These are phyloP conservation scores for Spiraea crenata DNA, from an alignment of 331 rosid species.

Conservation along the genomic window DNA sequence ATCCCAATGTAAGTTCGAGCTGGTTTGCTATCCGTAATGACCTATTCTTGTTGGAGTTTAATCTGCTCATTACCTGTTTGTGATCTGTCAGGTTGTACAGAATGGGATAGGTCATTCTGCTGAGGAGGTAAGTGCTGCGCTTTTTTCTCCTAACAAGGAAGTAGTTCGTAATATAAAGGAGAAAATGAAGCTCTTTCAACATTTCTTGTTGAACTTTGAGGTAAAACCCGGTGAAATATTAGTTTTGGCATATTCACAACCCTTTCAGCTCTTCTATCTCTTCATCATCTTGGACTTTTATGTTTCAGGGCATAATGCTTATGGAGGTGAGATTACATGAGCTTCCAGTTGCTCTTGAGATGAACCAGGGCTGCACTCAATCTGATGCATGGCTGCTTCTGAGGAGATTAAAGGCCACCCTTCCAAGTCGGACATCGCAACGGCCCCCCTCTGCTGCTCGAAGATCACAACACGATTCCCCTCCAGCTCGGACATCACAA, in stretches of 20 bases:
- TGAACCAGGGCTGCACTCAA: slow-evolving; percentile 67
- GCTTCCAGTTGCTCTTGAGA: slow-evolving; percentile 68
- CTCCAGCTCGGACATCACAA: slow-evolving; percentile 25
- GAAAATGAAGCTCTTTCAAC: slow-evolving; percentile 63
- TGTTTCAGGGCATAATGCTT: slow-evolving; percentile 67
- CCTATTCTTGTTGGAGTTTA: slow-evolving; percentile 9
- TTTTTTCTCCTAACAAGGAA: slow-evolving; percentile 55
- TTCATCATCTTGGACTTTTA: slow-evolving; percentile 21
- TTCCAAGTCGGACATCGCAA: slow-evolving; percentile 28
- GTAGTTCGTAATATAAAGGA: slow-evolving; percentile 54
- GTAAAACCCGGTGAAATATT: slow-evolving; percentile 26
- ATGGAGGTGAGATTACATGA: slow-evolving; percentile 52
- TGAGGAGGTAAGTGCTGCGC: slow-evolving; percentile 61
- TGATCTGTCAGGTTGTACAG: slow-evolving; percentile 59
- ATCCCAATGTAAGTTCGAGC: slow-evolving; percentile 66
- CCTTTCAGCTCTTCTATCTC: not conserved
- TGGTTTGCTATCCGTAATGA: slow-evolving; percentile 10
- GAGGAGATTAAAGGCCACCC: slow-evolving; percentile 51
- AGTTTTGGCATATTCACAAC: not conserved
- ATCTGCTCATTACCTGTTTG: slow-evolving; percentile 19
- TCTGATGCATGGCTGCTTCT: slow-evolving; percentile 81
- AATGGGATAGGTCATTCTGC: slow-evolving; percentile 77
- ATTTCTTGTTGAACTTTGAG: slow-evolving; percentile 73
- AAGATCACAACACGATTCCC: slow-evolving; percentile 11
- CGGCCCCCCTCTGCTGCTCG: slow-evolving; percentile 8